Base-by-base conservation (phyloP, 139 green algal genomes). In the Chlamydomonas sp. region DNA sequence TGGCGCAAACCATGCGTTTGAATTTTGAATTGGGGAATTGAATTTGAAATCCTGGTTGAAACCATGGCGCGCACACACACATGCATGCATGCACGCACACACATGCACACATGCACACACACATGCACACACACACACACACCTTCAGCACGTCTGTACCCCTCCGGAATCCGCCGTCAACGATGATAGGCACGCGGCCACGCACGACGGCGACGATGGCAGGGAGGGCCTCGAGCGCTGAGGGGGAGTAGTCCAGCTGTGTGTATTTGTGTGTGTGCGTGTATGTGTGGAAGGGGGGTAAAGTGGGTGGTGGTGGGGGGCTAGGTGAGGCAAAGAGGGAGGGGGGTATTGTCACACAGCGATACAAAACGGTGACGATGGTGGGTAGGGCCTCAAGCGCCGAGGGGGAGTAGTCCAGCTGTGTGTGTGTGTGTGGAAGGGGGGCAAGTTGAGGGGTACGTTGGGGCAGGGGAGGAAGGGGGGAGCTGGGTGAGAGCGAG, bases 101-200 rank as follows among this genome's bases (percentile, higher is more conserved):
- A 57, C 47, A 16, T 28, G 47, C 47, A 57, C 22, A 16, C 16
- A 57, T 28, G 47, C 47, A 57, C 22, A 16, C 22, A 16, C 47
- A 16, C 22, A 22, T 33, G 24, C 34, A 36, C 26, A 33, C 8
- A 36, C 8, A 22, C 30, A 64, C 24, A 4, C 59, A 43, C 6
- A 83, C 87, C 79, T 98, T 98, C 50, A 98, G 37, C 10, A 93
- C 87, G 66, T 98, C 94, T 1, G 88, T 96, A 22, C 93, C 92
- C 2, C 92, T 58, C 6, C 91, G 82, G 5, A 98, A 62, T n/a
- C 91, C 91, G 0, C 92, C 92, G 60, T 85, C 82, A 71, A 98
- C 77, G 20, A 97, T 75, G 20, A 98, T 69, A 5, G 91, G 90
- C 10, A 97, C 73, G 0, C 72, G 57, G 1, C 84, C 81, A 1